Conservation (phyloP, 192 early-diverging fungal genomes). For the Gaertneriomyces sp. region DNA sequence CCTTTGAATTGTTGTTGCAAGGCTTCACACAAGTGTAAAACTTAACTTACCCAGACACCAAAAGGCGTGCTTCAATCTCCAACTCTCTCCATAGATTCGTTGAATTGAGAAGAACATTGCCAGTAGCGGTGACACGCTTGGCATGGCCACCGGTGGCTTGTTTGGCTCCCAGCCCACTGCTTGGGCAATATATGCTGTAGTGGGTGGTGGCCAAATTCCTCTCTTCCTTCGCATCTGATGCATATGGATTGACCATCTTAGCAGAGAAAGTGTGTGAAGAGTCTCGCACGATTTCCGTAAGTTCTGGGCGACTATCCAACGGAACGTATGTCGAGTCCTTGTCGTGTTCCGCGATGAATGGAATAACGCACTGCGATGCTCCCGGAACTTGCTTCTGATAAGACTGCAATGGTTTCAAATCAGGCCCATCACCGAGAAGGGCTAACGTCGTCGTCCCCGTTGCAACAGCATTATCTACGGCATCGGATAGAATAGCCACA, state of each 20-base stretch:
- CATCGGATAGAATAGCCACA: neutral
- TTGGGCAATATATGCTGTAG: neutral
- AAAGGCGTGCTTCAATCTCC: neutral
- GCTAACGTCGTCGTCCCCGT: conserved; percentile 6
- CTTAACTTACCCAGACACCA: neutral
- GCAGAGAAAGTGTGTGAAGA: neutral
- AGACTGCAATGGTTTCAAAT: conserved; percentile 6
- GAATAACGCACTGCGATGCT: conserved; percentile 1
- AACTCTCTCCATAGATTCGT: conserved; percentile 21
- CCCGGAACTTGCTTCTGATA: neutral
- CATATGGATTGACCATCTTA: neutral
- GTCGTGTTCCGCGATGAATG: neutral
- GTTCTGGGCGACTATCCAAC: conserved; percentile 13
- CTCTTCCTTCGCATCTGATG: neutral
- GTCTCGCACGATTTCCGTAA: neutral
- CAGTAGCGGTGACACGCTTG: neutral
- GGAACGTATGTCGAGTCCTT: conserved; percentile 5
- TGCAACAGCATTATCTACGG: conserved; percentile 4
- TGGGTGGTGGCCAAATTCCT: neutral
- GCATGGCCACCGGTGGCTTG: neutral
- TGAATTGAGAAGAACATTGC: conserved; percentile 21
- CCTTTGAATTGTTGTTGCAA: neutral
- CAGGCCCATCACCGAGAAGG: neutral
- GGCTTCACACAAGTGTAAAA: neutral
- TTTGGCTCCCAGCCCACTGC: neutral